Evolutionary conservation across 306 rosid species (phyloP), one percentile per base, ranked within the genome.

Genomic region (Gleditsia sinensis): DNA sequence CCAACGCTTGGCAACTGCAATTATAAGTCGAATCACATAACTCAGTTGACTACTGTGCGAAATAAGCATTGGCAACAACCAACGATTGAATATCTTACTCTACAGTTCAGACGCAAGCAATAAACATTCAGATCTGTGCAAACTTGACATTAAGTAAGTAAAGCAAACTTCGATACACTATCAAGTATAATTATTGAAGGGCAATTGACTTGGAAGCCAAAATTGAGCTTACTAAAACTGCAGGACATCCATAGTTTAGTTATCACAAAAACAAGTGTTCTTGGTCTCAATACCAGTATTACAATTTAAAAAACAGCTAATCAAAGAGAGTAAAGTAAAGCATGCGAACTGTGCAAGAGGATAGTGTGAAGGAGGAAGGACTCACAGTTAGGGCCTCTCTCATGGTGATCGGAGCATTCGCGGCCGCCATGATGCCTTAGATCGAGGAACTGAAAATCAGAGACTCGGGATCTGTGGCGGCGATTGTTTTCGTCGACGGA

Each of bases 371-470:
- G 45, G 66, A 77, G 55, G 28, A 84, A 77, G 55, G 28, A 84
- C 91, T 82, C 27, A 94, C 98, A 30, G 98, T 94, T 42, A 94
- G 75, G 80, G 91, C 96, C 80, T 94, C 98, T 75, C 84, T 89
- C 98, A 94, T 91, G 94, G 98, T 82, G 96, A 94, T 94, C 94
- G 98, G 98, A 81, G 98, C 98, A 79, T 78, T 94, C 30, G 98
- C 97, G 66, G 97, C 96, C 86, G 98, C 97, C 98, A 93, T 93
- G 89, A 72, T 74, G 84, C 67, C 83, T 82, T 65, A 49, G 94
- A 91, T 91, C 90, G 84, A 76, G 37, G 80, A 84, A 66, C 69
- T 39, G 58, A 45, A 72, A 69, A 50, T 27, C 49, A 54, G 76
- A 25, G 78, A 42, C 17, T 59, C 39, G 71, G 71, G 96, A 94